A percentile compares a stretch with the other conserved stretches of the same genome.
phyloP scores from a whole-genome alignment of 805 yeast genomes.

The Candida fluviatilis region DNA sequence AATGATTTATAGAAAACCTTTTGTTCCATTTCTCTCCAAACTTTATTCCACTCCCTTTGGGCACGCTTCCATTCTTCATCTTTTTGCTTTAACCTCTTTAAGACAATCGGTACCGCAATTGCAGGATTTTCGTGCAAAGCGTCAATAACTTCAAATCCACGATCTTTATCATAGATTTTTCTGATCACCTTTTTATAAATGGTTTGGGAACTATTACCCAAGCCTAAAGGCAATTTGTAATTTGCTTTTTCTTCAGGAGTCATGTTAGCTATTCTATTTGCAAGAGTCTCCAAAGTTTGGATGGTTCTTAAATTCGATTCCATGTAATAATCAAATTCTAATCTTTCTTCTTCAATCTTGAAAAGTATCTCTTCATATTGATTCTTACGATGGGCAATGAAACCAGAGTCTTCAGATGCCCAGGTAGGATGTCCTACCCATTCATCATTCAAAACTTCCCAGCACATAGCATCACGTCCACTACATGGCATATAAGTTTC shows the following conservation, averaged over 20 bases:
- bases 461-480: slow-evolving; percentile 98
- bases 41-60: slow-evolving; percentile 97
- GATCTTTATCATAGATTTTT: slow-evolving; percentile 88
- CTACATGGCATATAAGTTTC: slow-evolving; percentile 97
- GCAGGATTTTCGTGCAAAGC: slow-evolving; percentile 95
- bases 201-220: slow-evolving; percentile 87
- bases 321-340: slow-evolving; percentile 93
- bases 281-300: slow-evolving; percentile 92
- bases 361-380: slow-evolving; percentile 95
- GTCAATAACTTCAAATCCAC: slow-evolving; percentile 94
- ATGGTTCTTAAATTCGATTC: slow-evolving; percentile 93
- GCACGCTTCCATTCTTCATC: slow-evolving; percentile 99
- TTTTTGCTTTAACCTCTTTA: slow-evolving; percentile 90
- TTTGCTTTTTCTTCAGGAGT: slow-evolving; percentile 79
- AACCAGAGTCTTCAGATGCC: slow-evolving; percentile 99
- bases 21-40: slow-evolving; percentile 98
- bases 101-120: slow-evolving; percentile 88
- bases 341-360: slow-evolving; percentile 95
- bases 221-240: slow-evolving; percentile 86
- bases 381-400: slow-evolving; percentile 96
- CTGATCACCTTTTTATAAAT: slow-evolving; percentile 92
- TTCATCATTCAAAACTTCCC: slow-evolving; percentile 97
- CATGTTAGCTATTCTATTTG: slow-evolving; percentile 91
- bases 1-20: slow-evolving; percentile 89
- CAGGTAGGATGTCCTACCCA: slow-evolving; percentile 99